These are phyloP conservation scores for Epichloe hybrida DNA, from an alignment of 2,329 filamentous ascomycete species.

Conservation along the genomic window DNA sequence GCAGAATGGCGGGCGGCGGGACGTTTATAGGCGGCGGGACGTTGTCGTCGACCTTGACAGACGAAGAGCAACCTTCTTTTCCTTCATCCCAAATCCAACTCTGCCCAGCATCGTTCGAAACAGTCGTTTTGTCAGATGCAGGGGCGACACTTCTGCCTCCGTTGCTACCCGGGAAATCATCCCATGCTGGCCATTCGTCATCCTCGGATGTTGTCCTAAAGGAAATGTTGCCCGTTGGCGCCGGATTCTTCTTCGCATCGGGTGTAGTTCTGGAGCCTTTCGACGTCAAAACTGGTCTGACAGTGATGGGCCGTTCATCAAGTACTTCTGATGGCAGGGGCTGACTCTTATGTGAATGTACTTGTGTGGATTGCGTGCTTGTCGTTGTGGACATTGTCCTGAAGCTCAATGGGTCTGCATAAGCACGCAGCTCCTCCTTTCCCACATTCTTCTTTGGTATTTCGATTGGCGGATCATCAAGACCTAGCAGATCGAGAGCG, in stretches of 20 bases:
- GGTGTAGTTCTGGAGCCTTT: neutral
- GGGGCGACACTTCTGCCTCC: constrained; percentile 9
- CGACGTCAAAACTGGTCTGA: neutral
- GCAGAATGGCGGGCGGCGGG: constrained; percentile 71
- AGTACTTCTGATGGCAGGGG: constrained; percentile 38
- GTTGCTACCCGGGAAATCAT: constrained; percentile 25
- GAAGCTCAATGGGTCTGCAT: constrained; percentile 14
- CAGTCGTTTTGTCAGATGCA: constrained; percentile 7
- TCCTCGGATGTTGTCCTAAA: constrained; percentile 15
- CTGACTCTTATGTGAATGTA: constrained; percentile 38
- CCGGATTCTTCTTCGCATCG: constrained; percentile 1
- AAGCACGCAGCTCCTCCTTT: neutral
- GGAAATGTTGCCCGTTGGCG: constrained; percentile 1
- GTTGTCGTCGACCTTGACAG: constrained; percentile 15
- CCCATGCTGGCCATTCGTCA: constrained; percentile 39
- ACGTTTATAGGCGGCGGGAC: constrained; percentile 65
- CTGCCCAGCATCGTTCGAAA: constrained; percentile 12
- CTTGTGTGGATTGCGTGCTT: constrained; percentile 35
- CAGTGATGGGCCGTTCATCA: constrained; percentile 27
- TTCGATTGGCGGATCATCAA: constrained; percentile 18
- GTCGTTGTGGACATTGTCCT: constrained; percentile 16
- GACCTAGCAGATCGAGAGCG: constrained; percentile 27
- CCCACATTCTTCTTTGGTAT: neutral
- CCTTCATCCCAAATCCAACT: constrained; percentile 39
- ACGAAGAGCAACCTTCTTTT: constrained; percentile 17